Evolutionary conservation across 441 rosid genomes (phyloP), one percentile per base, ranked within the genome.

Genomic region (Aquilaria agallochum): DNA sequence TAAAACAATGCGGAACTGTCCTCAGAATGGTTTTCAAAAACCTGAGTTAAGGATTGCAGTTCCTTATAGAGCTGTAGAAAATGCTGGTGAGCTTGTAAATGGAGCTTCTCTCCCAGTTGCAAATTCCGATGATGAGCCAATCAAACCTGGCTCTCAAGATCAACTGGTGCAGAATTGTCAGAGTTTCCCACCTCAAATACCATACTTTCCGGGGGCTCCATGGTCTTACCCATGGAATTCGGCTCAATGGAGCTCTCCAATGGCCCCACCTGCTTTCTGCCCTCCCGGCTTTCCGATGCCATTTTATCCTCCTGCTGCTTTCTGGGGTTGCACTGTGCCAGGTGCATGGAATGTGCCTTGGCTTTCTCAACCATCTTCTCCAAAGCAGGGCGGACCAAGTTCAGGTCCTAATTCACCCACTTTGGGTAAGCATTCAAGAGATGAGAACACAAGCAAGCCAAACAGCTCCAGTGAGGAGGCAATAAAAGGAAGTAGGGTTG

Each of bases 141-240:
- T 71, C 58, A 88, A 77, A 74, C 68, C 60, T 68, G 65, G 64
- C 31, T n/a, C 68, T 9, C 64, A 73, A 60, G 82, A 79, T 65
- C 55, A 68, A 33, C 5, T 64, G 56, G 31, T 69, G 70, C 70
- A 11, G 62, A 75, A 64, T 52, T 68, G 55, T 63, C 83, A 49
- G 42, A 77, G 79, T 34, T 77, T 80, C 31, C 74, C 80, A 0
- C 79, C 89, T 36, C 86, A 81, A 68, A 50, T 81, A 13, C 84
- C 87, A 3, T 82, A 80, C 74, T 85, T 79, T 74, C 89, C 95
- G 0, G 95, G 89, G n/a, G 75, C 78, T 68, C 90, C 88, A 5
- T 88, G 89, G 93, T 91, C 96, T 2, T 90, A 87, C 64, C 83
- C 91, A 14, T 87, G 98, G 96, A 84, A 75, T 70, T 75, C 95